Conservation (phyloP, 371 early-diverging fungal species). For the Dinochytrium kinnereticum region DNA sequence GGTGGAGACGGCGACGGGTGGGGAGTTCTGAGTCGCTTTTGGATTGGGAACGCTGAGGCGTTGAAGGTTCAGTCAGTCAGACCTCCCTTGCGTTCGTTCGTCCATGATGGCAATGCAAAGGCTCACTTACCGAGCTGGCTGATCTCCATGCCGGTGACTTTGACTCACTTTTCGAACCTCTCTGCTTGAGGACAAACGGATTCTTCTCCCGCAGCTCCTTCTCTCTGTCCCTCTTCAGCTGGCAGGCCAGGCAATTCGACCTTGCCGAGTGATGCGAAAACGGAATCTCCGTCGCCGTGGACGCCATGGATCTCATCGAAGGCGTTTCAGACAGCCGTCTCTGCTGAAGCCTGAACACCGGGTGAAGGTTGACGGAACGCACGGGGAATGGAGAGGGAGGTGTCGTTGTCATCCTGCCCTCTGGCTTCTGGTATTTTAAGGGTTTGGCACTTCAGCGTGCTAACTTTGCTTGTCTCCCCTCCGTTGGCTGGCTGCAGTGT, state of each 20-base stretch:
- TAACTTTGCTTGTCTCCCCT: no score
- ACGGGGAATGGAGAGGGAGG: background rate
- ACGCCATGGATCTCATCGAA: background rate
- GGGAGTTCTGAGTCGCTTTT: constrained; percentile 17
- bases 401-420: background rate
- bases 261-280: background rate
- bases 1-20: background rate
- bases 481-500: no score
- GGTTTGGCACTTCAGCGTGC: no score
- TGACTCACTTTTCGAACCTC: background rate
- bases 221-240: constrained; percentile 1
- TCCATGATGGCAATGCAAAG: background rate
- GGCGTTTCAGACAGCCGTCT: background rate
- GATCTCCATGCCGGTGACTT: background rate
- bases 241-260: background rate
- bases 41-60: constrained; percentile 2
- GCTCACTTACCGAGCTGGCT: background rate
- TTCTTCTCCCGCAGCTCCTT: no score
- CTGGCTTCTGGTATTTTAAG: no score
- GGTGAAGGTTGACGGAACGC: background rate
- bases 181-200: background rate
- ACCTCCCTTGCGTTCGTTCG: no score
- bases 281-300: constrained; percentile 4
- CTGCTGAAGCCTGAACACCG: background rate
- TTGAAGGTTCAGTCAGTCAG: no score